A percentile compares a stretch with the other conserved stretches of the same genome.
phyloP scores from a whole-genome alignment of 352 stramenopile genomes.

The Phytophthora podocarpi region DNA sequence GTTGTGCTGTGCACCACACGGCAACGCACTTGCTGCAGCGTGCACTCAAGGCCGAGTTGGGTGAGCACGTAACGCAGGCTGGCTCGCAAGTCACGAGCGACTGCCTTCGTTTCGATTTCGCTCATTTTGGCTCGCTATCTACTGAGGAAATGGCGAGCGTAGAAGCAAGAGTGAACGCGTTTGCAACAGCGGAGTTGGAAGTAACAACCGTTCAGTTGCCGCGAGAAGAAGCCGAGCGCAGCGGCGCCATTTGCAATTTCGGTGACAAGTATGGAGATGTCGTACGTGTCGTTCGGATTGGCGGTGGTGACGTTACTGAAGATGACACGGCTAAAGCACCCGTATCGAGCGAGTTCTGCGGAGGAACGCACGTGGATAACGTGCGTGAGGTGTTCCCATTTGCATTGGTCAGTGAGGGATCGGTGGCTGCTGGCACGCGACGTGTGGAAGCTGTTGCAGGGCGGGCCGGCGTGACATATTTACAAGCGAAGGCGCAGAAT shows the following conservation, averaged over 20 bases:
- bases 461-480: constrained; percentile 49
- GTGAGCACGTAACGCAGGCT: constrained; percentile 74
- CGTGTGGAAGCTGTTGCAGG: constrained; percentile 72
- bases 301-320: constrained; percentile 15
- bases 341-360: constrained; percentile 76
- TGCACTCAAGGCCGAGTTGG: constrained; percentile 68
- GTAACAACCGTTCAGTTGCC: constrained; percentile 53
- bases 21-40: constrained; percentile 80
- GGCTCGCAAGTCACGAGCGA: constrained; percentile 69
- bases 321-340: neutral
- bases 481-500: constrained; percentile 64
- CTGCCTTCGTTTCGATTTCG: constrained; percentile 83
- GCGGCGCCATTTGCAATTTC: constrained; percentile 59
- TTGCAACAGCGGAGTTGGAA: constrained; percentile 44
- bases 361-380: constrained; percentile 70
- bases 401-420: constrained; percentile 76
- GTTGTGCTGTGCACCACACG: constrained; percentile 74
- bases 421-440: constrained; percentile 76
- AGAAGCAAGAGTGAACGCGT: constrained; percentile 59
- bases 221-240: constrained; percentile 56
- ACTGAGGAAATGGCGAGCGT: constrained; percentile 63
- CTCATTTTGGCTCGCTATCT: constrained; percentile 74
- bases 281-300: constrained; percentile 76
- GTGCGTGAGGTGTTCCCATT: constrained; percentile 66
- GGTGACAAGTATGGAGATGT: constrained; percentile 85